phyloP scores from a whole-genome alignment of 202 grass and related monocot species.

The Panicum hallii region DNA sequence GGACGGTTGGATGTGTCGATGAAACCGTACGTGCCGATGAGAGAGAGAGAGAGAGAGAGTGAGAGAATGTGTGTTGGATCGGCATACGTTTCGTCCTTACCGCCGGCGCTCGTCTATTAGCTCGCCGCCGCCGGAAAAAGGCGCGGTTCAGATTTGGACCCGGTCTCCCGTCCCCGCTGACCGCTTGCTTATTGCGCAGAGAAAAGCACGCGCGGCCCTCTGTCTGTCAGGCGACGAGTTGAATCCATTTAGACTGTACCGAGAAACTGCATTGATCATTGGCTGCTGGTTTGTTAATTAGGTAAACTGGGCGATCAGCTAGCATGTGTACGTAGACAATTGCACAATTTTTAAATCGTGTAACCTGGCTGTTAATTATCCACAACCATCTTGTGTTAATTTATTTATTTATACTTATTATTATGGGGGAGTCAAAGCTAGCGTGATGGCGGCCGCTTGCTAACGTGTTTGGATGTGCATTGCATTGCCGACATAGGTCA shows the following conservation, averaged over 20 bases:
- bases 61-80: neutral
- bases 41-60: neutral
- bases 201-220: neutral
- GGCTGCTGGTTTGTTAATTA: neutral
- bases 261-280: neutral
- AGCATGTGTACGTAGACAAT: neutral
- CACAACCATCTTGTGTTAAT: neutral
- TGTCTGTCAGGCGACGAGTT: neutral
- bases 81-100: neutral
- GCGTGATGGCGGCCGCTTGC: neutral
- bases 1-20: neutral
- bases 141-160: constrained; percentile 41
- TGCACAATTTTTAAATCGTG: neutral
- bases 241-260: neutral
- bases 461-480: neutral
- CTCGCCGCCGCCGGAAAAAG: constrained; percentile 29
- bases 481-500: neutral
- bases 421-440: neutral
- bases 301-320: constrained; percentile 12
- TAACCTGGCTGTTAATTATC: neutral
- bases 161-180: constrained; percentile 9
- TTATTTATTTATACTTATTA: neutral
- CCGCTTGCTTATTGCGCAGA: neutral
- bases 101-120: neutral
- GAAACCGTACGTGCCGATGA: neutral